Conservation (phyloP, 306 rosid genomes). For the Heteromeles arbutifolia region DNA sequence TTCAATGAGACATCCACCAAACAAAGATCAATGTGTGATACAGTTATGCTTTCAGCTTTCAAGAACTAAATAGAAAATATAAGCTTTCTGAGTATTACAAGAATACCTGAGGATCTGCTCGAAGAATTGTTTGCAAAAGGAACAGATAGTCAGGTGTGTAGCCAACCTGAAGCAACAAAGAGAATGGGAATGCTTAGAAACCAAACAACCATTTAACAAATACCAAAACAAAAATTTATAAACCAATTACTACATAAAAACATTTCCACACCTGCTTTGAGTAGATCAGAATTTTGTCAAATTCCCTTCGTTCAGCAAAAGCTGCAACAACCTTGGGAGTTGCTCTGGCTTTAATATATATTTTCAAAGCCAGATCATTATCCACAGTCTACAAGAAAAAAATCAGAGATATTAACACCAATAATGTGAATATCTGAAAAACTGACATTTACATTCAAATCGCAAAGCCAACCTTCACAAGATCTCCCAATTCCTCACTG, state of each 20-base stretch:
- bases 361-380: slow-evolving; percentile 87
- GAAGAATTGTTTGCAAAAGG: slow-evolving; percentile 94
- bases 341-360: slow-evolving; percentile 97
- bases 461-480: slow-evolving; percentile 77
- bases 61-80: slow-evolving; percentile 4
- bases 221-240: background rate
- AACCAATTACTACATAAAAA: background rate
- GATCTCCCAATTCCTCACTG: slow-evolving; percentile 98
- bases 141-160: slow-evolving; percentile 96
- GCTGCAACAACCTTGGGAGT: slow-evolving; percentile 99
- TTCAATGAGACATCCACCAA: background rate
- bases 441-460: background rate
- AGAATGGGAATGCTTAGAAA: slow-evolving; percentile 21
- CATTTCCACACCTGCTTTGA: slow-evolving; percentile 75
- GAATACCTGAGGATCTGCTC: slow-evolving; percentile 92
- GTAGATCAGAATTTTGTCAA: slow-evolving; percentile 94
- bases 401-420: slow-evolving; percentile 4
- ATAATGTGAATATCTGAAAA: background rate
- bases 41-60: background rate
- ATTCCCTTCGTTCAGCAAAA: slow-evolving; percentile 97
- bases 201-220: background rate
- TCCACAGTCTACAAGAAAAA: slow-evolving; percentile 71
- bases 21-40: background rate
- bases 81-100: background rate
- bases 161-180: slow-evolving; percentile 66